phyloP scores from a whole-genome alignment of 2,329 filamentous ascomycete species.

The Curvularia verruculosa region DNA sequence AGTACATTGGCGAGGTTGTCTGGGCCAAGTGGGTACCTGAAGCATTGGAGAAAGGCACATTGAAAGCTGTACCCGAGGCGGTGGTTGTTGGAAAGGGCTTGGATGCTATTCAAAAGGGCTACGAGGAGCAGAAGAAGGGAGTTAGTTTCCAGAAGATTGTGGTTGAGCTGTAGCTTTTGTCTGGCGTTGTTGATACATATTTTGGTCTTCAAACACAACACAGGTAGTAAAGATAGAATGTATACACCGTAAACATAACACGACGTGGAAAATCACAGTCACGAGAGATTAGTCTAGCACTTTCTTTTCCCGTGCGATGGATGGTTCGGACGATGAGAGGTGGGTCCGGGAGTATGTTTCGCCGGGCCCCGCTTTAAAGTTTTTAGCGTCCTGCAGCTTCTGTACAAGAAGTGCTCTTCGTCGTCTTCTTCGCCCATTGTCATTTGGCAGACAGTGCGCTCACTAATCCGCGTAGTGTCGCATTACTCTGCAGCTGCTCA shows the following conservation, averaged over 20 bases:
- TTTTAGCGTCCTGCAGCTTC: conserved; percentile 12
- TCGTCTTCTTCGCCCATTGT: conserved; percentile 6
- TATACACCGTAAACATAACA: background rate
- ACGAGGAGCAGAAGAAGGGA: conserved; percentile 38
- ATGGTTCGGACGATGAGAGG: background rate
- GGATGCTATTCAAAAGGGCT: conserved; percentile 36
- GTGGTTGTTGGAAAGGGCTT: conserved; percentile 39
- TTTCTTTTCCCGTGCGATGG: background rate
- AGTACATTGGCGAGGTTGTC: conserved; percentile 39
- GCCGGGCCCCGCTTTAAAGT: conserved; percentile 13
- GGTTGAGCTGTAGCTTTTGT: conserved; percentile 25
- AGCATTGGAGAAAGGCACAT: conserved; percentile 37
- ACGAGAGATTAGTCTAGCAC: background rate
- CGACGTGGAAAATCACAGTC: background rate
- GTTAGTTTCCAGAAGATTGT: conserved; percentile 46
- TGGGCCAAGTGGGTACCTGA: conserved; percentile 44
- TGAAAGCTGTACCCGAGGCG: conserved; percentile 42
- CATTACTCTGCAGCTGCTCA: background rate
- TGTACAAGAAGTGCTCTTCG: conserved; percentile 3
- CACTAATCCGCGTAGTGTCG: background rate
- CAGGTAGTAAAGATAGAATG: background rate
- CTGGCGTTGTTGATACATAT: too few relatives aligned
- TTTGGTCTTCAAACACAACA: too few relatives aligned
- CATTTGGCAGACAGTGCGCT: background rate
- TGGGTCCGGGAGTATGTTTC: conserved; percentile 10